Conservation (phyloP, 2,329 filamentous ascomycete species). For the Verticillium klebahnii region DNA sequence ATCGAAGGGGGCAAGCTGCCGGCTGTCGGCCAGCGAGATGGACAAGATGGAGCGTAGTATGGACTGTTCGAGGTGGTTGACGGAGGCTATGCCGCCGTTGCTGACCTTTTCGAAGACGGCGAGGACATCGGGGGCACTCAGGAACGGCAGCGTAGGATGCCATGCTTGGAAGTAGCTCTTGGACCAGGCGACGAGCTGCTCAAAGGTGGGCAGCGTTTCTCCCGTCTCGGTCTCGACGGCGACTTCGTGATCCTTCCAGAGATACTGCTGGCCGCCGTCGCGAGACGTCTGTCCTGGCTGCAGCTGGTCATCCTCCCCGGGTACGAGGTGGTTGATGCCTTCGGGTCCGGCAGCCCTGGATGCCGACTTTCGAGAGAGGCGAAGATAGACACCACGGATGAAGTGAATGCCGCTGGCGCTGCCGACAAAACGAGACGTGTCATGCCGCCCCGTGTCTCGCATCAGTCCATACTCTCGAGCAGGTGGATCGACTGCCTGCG, state of each 20-base stretch:
- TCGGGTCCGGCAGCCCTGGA: neutral
- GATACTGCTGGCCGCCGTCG: conserved; percentile 15
- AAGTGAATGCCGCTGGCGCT: conserved; percentile 57
- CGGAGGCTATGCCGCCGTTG: conserved; percentile 20
- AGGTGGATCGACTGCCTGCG: conserved; percentile 17
- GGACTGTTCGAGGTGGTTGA: conserved; percentile 30
- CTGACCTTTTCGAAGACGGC: conserved; percentile 38
- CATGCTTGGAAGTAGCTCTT: conserved; percentile 52
- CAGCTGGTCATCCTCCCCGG: conserved; percentile 52
- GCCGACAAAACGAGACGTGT: conserved; percentile 49
- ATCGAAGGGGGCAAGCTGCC: conserved; percentile 28
- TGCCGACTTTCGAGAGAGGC: conserved; percentile 29
- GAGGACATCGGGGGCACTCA: conserved; percentile 48
- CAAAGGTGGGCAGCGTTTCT: conserved; percentile 29
- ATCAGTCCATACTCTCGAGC: conserved; percentile 36
- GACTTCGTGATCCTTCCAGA: conserved; percentile 33
- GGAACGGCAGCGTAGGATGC: conserved; percentile 53
- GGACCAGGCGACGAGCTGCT: conserved; percentile 44
- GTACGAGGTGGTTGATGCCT: conserved; percentile 38
- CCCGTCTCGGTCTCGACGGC: conserved; percentile 4
- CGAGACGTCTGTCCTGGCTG: conserved; percentile 7
- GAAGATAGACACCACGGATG: conserved; percentile 48
- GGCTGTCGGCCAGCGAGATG: conserved; percentile 47
- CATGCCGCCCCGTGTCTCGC: conserved; percentile 41
- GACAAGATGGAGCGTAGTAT: conserved; percentile 46